Evolutionary conservation across 805 yeast genomes (phyloP).

Genomic region (Kodamaea hsintzibuensis): DNA sequence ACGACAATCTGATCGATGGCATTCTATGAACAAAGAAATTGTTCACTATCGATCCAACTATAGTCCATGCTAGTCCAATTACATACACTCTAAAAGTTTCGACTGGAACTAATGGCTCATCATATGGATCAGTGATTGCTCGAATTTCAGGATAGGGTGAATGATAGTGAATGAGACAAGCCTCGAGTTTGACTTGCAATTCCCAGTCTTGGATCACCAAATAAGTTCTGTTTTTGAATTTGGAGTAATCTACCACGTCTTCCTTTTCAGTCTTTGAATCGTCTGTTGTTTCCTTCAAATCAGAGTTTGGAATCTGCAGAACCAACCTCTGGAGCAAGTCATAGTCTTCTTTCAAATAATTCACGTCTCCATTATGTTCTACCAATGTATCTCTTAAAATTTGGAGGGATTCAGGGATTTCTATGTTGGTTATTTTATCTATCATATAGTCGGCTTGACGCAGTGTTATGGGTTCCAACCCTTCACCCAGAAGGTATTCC

Average conservation of each 20-base stretch:
- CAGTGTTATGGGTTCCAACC: slow-evolving; percentile 1
- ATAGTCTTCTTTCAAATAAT: slow-evolving; percentile 38
- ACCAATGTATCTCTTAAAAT: slow-evolving; percentile 38
- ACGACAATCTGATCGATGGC: slow-evolving; percentile 41
- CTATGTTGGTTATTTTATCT: slow-evolving; percentile 25
- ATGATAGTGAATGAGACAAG: slow-evolving; percentile 42
- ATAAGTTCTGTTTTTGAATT: slow-evolving; percentile 12
- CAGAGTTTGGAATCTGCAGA: slow-evolving; percentile 8
- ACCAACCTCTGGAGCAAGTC: slow-evolving; percentile 30
- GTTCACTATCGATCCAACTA: slow-evolving; percentile 55
- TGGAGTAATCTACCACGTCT: slow-evolving; percentile 1
- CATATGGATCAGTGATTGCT: slow-evolving; percentile 60
- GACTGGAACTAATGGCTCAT: slow-evolving; percentile 49
- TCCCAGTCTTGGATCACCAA: slow-evolving; percentile 24
- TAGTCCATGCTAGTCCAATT: slow-evolving; percentile 52
- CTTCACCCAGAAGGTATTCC: slow-evolving; percentile 6
- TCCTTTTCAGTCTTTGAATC: neutral
- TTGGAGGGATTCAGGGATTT: slow-evolving; percentile 25
- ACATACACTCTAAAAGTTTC: slow-evolving; percentile 59
- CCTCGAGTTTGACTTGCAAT: slow-evolving; percentile 40
- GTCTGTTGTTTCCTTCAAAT: slow-evolving; percentile 7
- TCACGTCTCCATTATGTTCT: slow-evolving; percentile 35
- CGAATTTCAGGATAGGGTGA: slow-evolving; percentile 69
- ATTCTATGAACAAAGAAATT: slow-evolving; percentile 58
- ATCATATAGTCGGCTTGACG: slow-evolving; percentile 26